Evolutionary conservation across 805 yeast genomes (phyloP).

Genomic region (Hanseniaspora thailandica): DNA sequence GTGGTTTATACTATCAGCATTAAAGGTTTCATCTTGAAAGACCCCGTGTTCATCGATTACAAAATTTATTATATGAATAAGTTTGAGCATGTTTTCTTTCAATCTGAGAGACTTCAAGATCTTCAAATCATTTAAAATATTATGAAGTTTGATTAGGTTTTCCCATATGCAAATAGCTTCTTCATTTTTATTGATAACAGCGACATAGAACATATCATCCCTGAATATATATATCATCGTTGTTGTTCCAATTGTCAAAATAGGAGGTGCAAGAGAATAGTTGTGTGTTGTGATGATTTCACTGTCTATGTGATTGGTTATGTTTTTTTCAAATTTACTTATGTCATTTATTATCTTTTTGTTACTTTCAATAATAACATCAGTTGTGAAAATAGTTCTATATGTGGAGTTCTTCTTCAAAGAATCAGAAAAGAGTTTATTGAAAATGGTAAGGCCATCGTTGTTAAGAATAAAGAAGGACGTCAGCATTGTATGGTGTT

Average conservation of each 20-base stretch:
- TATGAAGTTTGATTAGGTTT: slow-evolving; percentile 53
- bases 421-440: slow-evolving; percentile 1
- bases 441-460: slow-evolving; percentile 6
- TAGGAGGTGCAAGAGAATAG: slow-evolving; percentile 30
- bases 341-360: slow-evolving; percentile 1
- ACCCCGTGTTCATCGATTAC: slow-evolving; percentile 32
- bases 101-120: slow-evolving; percentile 37
- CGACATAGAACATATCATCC: slow-evolving; percentile 63
- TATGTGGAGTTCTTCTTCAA: slow-evolving; percentile 7
- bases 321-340: neutral
- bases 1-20: neutral
- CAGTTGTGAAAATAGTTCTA: slow-evolving; percentile 6
- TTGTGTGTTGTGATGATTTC: neutral
- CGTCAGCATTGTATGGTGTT: neutral
- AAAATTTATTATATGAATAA: slow-evolving; percentile 71
- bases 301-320: neutral
- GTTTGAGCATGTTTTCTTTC: slow-evolving; percentile 51
- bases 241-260: slow-evolving; percentile 82
- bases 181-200: slow-evolving; percentile 77
- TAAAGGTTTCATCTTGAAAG: slow-evolving; percentile 22
- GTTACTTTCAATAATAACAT: slow-evolving; percentile 10
- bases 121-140: slow-evolving; percentile 36
- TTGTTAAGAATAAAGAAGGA: slow-evolving; percentile 6
- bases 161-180: slow-evolving; percentile 76
- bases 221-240: slow-evolving; percentile 69